Percentiles rank a stretch among this genome's conserved stretches.
phyloP scores from a whole-genome alignment of 2,329 filamentous ascomycete species.

The Alternaria sp. region DNA sequence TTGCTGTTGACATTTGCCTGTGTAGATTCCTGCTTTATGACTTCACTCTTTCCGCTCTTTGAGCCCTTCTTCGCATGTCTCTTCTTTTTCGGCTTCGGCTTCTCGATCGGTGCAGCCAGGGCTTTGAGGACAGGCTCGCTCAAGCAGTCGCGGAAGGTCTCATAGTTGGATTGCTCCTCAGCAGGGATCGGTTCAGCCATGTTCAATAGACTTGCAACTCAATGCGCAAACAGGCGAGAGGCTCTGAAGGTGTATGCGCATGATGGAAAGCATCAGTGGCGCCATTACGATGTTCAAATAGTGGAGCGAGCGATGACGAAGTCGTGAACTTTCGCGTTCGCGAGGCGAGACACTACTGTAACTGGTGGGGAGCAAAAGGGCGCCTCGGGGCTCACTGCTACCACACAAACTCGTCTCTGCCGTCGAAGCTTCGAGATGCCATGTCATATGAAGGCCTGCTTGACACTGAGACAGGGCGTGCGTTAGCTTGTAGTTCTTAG shows the following conservation, averaged over 20 bases:
- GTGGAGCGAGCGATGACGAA: constrained; percentile 30
- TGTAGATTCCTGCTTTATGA: constrained; percentile 15
- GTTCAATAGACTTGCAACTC: constrained; percentile 3
- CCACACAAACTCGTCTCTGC: constrained; percentile 19
- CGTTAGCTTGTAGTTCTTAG: neutral
- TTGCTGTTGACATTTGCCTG: constrained; percentile 29
- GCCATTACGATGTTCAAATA: constrained; percentile 30
- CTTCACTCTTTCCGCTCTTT: constrained; percentile 37
- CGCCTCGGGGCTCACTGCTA: constrained; percentile 19
- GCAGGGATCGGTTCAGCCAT: constrained; percentile 47
- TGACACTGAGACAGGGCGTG: neutral
- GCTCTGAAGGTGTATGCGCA: neutral
- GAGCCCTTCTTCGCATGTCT: constrained; percentile 43
- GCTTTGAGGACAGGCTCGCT: constrained; percentile 73
- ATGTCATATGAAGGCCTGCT: neutral
- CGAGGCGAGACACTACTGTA: constrained; percentile 24
- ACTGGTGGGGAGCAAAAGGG: constrained; percentile 21
- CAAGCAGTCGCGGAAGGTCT: constrained; percentile 77
- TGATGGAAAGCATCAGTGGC: constrained; percentile 11
- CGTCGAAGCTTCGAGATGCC: constrained; percentile 13
- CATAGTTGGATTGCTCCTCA: constrained; percentile 64
- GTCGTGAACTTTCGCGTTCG: constrained; percentile 28
- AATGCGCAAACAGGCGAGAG: neutral
- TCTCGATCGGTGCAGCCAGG: constrained; percentile 57
- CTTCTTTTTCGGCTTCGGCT: constrained; percentile 57